Percentiles rank a stretch among this genome's conserved stretches.
These are phyloP conservation scores for Phytophthora idaei DNA, from an alignment of 352 stramenopile species.

Conservation along the genomic window DNA sequence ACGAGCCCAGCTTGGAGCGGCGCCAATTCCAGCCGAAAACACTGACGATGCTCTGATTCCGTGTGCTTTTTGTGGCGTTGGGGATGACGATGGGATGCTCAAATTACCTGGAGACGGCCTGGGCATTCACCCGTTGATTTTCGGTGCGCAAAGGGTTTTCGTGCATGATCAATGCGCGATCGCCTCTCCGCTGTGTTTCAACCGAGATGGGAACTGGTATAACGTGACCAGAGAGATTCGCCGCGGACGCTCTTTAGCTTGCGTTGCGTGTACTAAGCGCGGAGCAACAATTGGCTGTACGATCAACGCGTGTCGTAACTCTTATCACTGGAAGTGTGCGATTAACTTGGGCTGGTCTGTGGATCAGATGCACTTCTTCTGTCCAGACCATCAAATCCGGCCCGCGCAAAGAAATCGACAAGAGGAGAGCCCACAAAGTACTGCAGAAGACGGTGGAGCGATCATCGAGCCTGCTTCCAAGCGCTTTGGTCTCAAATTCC, in stretches of 20 bases:
- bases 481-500: slow-evolving; percentile 71
- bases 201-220: slow-evolving; percentile 78
- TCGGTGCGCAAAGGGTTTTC: slow-evolving; percentile 72
- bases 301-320: slow-evolving; percentile 60
- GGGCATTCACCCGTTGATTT: slow-evolving; percentile 74
- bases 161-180: slow-evolving; percentile 89
- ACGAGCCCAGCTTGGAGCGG: slow-evolving; percentile 39
- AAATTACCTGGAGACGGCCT: slow-evolving; percentile 81
- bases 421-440: slow-evolving; percentile 15
- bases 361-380: slow-evolving; percentile 87
- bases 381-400: slow-evolving; percentile 56
- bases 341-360: slow-evolving; percentile 71
- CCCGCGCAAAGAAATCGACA: slow-evolving; percentile 34
- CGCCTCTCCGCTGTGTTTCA: slow-evolving; percentile 83
- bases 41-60: slow-evolving; percentile 58
- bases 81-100: slow-evolving; percentile 71
- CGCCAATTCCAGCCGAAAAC: slow-evolving; percentile 31
- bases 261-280: slow-evolving; percentile 69
- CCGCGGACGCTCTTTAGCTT: slow-evolving; percentile 68
- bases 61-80: slow-evolving; percentile 81
- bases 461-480: slow-evolving; percentile 52
- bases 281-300: slow-evolving; percentile 84
- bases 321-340: slow-evolving; percentile 87
- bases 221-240: slow-evolving; percentile 87
- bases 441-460: slow-evolving; percentile 37